Evolutionary conservation across 2,329 filamentous ascomycete species (phyloP).

Genomic region (Coccinonectria pachysandricola): DNA sequence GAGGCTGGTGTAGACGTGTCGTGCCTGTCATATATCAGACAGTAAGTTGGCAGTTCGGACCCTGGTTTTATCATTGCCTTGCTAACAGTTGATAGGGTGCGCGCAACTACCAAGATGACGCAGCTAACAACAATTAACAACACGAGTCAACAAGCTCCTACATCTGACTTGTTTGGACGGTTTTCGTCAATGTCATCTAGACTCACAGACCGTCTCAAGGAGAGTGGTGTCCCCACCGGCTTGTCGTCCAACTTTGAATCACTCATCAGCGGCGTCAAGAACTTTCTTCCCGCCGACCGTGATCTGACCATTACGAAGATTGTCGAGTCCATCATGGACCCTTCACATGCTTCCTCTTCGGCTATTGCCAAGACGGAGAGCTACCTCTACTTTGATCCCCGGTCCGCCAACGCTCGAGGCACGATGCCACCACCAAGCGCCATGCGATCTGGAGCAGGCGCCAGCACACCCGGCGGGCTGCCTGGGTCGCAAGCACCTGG

Average conservation of each 20-base stretch:
- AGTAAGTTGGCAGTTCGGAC: constrained; percentile 57
- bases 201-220: constrained; percentile 87
- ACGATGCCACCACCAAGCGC: constrained; percentile 75
- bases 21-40: constrained; percentile 75
- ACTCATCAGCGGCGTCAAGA: constrained; percentile 92
- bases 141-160: constrained; percentile 47
- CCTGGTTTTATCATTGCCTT: too few species aligned
- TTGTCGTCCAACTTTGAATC: constrained; percentile 78
- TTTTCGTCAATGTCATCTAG: constrained; percentile 88
- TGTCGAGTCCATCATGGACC: constrained; percentile 96
- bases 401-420: constrained; percentile 84
- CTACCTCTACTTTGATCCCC: constrained; percentile 94
- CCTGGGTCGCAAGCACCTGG: constrained; percentile 46
- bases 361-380: constrained; percentile 94
- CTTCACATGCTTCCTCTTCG: constrained; percentile 74
- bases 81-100: constrained; percentile 48
- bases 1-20: constrained; percentile 66
- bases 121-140: constrained; percentile 89
- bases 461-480: constrained; percentile 36
- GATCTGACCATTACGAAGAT: constrained; percentile 97
- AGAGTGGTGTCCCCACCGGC: constrained; percentile 64
- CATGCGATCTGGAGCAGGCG: constrained; percentile 34
- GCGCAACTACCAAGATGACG: constrained; percentile 93
- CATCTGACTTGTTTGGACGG: constrained; percentile 79
- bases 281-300: constrained; percentile 91